Evolutionary conservation across 805 yeast genomes (phyloP), one percentile per base, ranked within the genome.

Genomic region (Candida railenensis): DNA sequence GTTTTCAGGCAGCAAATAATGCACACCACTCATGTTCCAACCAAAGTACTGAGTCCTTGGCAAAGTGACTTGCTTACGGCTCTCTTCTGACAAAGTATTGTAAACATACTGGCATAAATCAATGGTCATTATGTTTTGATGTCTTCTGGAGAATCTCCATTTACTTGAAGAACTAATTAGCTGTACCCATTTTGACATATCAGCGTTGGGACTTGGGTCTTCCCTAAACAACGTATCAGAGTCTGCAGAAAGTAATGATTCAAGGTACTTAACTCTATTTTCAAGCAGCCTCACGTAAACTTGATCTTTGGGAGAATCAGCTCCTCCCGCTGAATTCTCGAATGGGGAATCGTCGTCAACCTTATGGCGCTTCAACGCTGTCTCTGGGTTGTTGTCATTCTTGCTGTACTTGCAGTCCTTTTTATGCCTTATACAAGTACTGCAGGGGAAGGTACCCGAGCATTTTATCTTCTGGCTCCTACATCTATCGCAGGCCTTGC

Each of bases 21-120:
- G 76, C 22, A 72, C 72, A 1, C 87, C 87, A n/a, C 76, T 67
- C 78, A 81, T 65, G 56, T 82, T 82, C 86, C 87, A 82, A 14
- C 85, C 86, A 53, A 78, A 82, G 43, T 72, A 76, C 55, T 82
- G 85, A n/a, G 73, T 65, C 40, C 86, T 60, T 3, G 86, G 86
- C n/a, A 76, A 49, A 11, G 62, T 54, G 12, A 80, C 66, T 14
- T 63, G 56, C 19, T 59, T 52, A 40, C 63, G 61, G 46, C 64
- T 61, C 15, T 68, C 66, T 4, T 61, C 61, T 7, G 65, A 52
- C 8, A 80, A 62, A 33, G 66, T 51, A 9, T 63, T 52, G 48
- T 61, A 61, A 47, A 71, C 50, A 11, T 63, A 49, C 18, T 53
- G 47, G 21, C 78, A 77, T 37, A 78, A 53, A 43, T 70, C 73